Evolutionary conservation across 768 basidiomycete genomes (phyloP), one percentile per base, ranked within the genome.

Genomic region (Naganishia randhawae): DNA sequence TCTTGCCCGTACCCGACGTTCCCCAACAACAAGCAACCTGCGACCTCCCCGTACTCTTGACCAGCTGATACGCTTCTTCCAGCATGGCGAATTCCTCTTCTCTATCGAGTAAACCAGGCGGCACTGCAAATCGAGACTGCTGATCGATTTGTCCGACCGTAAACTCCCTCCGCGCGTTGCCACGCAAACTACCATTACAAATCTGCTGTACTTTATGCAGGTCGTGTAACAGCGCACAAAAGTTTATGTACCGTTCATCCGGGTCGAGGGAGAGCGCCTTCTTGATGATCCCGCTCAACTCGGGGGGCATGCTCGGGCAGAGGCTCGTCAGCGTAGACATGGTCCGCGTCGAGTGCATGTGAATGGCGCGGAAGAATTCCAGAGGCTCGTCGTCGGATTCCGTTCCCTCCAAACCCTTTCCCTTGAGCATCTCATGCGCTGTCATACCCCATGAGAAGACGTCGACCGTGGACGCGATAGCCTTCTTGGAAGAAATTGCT

Each of bases 381-480:
- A 42, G 55, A 37, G 65, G 50, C 10, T 57, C 68, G 1, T 52
- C 22, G 16, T 39, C 50, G 14, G 51, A 63, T 16, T 70, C 73
- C 22, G 51, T 17, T 1, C 16, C n/a, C 19, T 75, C 73, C 14
- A 72, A 68, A 0, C 67, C 63, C 22, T 37, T 45, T 0, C 72
- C 72, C 3, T 73, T 74, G 6, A 76, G 16, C 35, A 76, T 50
- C 62, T 79, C 75, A 55, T 73, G 76, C 7, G 72, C 72, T 0
- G 72, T 33, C 8, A 76, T 74, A 10, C 74, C 78, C 45, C 76
- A 74, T 6, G 71, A 71, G 45, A 70, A 79, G 19, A 79, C 67
- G 62, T 77, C 76, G 41, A 66, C 67, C 10, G 61, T 27, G 6
- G 48, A 19, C 50, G 63, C 32, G 61, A 25, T 19, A 22, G 65